Evolutionary conservation across 1,139 yeast species (phyloP), one percentile per base, ranked within the genome.

Genomic region (Komagataea norvegica): DNA sequence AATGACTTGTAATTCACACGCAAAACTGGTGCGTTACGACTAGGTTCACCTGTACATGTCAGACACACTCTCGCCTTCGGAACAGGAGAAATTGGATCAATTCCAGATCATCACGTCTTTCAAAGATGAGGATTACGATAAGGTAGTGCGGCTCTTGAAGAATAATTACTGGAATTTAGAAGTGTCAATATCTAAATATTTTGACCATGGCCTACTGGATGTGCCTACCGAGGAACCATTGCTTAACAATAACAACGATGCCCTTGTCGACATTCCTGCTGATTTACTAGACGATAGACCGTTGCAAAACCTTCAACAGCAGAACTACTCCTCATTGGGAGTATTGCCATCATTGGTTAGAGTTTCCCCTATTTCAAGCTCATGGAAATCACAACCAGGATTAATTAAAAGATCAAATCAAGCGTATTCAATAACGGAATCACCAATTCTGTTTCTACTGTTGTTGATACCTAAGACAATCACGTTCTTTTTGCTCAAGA

Each of bases 141-240:
- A 54, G 22, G 57, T 64, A 13, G 58, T 64, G 15, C 49, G 49
- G 31, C 46, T 62, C 21, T 43, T 65, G 21, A 44, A 54, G 39
- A 60, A 61, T 36, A 61, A 62, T 43, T 57, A 62, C 23, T 65
- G 70, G 70, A 55, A 61, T 34, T 34, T 65, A 19, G 69, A 64
- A 37, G 49, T 60, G 11, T 61, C 67, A 3, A 29, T 65, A 25
- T 57, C 67, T n/a, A 55, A 62, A 26, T 65, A 57, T 41, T 64
- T 61, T 42, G 70, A 65, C 41, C 65, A 62, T 8, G 53, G 56
- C 13, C 52, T 61, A 18, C 50, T 37, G 6, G 41, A 33, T 6
- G 31, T 28, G 14, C 21, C n/a, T n/a, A n/a, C n/a, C n/a, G n/a
- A n/a, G n/a, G n/a, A n/a, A n/a, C n/a, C n/a, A n/a, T n/a, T n/a